Evolutionary conservation across 73 alveolate genomes (phyloP).

Genomic region (Paramecium sonneborni): DNA sequence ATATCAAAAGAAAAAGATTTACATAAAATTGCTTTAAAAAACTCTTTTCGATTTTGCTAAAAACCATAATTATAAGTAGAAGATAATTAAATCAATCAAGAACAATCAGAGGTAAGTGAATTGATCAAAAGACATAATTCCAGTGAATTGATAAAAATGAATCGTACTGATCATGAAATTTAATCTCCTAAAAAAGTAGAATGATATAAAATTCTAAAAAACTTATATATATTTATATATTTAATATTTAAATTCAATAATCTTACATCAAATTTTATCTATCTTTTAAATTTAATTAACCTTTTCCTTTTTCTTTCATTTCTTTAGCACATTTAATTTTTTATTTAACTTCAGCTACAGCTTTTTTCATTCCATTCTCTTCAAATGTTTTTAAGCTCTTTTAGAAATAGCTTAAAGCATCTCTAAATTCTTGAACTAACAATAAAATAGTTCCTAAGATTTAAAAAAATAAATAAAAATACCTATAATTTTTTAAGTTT

Average conservation of each 20-base stretch:
- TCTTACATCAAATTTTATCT: conserved; percentile 44
- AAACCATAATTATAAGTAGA: neutral
- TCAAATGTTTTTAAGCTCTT: conserved; percentile 67
- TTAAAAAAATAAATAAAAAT: neutral
- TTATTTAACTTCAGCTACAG: conserved; percentile 67
- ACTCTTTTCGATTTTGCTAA: neutral
- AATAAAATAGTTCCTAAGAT: conserved; percentile 71
- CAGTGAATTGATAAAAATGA: conserved; percentile 42
- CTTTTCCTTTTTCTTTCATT: conserved; percentile 56
- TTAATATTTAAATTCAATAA: conserved; percentile 20
- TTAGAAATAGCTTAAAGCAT: conserved; percentile 81
- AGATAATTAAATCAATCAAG: conserved; percentile 13
- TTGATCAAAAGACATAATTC: conserved; percentile 37
- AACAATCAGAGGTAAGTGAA: conserved; percentile 25
- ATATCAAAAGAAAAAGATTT: neutral
- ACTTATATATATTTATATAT: conserved; percentile 11
- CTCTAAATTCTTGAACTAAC: conserved; percentile 70
- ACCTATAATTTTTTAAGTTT: conserved; percentile 84
- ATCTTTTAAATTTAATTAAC: conserved; percentile 47
- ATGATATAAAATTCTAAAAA: neutral
- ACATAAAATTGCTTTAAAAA: conserved; percentile 48
- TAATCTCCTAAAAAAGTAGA: conserved; percentile 17
- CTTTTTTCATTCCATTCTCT: conserved; percentile 67
- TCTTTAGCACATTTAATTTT: conserved; percentile 61
- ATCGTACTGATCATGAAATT: conserved; percentile 5